These are phyloP conservation scores for Claviceps pazoutovae DNA, from an alignment of 2,329 filamentous ascomycete species.

Conservation along the genomic window DNA sequence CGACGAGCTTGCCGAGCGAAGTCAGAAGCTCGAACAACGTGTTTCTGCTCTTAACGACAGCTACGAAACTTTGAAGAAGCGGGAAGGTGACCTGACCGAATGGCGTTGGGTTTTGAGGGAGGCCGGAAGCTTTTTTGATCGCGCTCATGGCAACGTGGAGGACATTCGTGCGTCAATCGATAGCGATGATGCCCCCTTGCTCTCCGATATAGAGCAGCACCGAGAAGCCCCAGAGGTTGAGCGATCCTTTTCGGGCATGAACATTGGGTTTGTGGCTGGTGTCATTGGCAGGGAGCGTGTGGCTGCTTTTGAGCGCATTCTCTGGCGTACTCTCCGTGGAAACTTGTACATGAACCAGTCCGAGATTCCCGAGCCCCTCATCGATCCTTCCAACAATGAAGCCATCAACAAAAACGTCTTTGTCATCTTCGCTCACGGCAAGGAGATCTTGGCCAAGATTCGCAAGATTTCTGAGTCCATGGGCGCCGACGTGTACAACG, in stretches of 20 bases:
- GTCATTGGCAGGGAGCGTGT: slow-evolving; percentile 90
- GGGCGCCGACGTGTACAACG: slow-evolving; percentile 87
- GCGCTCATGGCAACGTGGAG: slow-evolving; percentile 89
- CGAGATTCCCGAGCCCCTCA: slow-evolving; percentile 84
- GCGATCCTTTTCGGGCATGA: slow-evolving; percentile 89
- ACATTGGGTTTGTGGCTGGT: slow-evolving; percentile 95
- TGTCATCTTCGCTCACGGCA: slow-evolving; percentile 96
- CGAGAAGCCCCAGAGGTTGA: slow-evolving; percentile 53
- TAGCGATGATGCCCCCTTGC: slow-evolving; percentile 82
- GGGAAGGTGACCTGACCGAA: slow-evolving; percentile 90
- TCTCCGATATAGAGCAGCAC: slow-evolving; percentile 85
- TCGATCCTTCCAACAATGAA: slow-evolving; percentile 88
- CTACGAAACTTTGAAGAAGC: slow-evolving; percentile 96
- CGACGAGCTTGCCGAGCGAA: slow-evolving; percentile 84
- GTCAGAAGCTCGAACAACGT: slow-evolving; percentile 82
- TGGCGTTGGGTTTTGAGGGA: slow-evolving; percentile 97
- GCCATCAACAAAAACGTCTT: slow-evolving; percentile 94
- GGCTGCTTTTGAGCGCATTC: slow-evolving; percentile 87
- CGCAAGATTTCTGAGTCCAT: slow-evolving; percentile 97
- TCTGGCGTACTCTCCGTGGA: slow-evolving; percentile 92
- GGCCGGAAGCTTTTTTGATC: slow-evolving; percentile 93
- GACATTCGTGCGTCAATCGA: slow-evolving; percentile 87
- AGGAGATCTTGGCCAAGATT: slow-evolving; percentile 97
- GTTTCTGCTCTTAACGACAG: slow-evolving; percentile 89
- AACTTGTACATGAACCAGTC: slow-evolving; percentile 99